These are phyloP conservation scores for Yarrowia galli DNA, from an alignment of 1,139 yeast species.

Conservation along the genomic window DNA sequence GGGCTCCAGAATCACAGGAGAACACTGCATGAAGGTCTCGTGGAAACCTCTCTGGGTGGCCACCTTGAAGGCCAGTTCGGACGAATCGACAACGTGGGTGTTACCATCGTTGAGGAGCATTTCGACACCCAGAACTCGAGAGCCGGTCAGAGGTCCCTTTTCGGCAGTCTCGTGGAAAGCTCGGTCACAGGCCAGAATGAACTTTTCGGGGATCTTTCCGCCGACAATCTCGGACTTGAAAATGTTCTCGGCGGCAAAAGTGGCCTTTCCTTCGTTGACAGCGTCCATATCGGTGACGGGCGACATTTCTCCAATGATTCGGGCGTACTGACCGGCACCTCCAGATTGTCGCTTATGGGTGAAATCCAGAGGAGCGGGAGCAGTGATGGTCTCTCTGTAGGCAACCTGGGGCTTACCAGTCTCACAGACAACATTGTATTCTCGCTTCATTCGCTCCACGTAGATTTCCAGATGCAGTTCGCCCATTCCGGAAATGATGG, in stretches of 20 bases:
- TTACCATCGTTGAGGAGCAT: slow-evolving; percentile 98
- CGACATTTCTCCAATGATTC: slow-evolving; percentile 86
- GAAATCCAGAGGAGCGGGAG: slow-evolving; percentile 81
- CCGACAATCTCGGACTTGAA: slow-evolving; percentile 92
- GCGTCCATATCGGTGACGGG: slow-evolving; percentile 60
- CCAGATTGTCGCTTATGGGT: slow-evolving; percentile 98
- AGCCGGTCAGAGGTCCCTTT: slow-evolving; percentile 97
- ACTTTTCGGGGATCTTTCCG: slow-evolving; percentile 96
- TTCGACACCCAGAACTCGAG: slow-evolving; percentile 86
- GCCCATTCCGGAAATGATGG: slow-evolving; percentile 98
- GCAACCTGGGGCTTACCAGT: slow-evolving; percentile 99
- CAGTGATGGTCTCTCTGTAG: slow-evolving; percentile 89
- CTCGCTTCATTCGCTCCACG: slow-evolving; percentile 97
- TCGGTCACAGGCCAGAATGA: slow-evolving; percentile 89
- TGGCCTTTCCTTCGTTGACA: slow-evolving; percentile 50
- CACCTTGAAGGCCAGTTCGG: slow-evolving; percentile 91
- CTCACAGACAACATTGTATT: slow-evolving; percentile 91
- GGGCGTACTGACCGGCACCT: slow-evolving; percentile 99
- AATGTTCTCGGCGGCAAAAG: slow-evolving; percentile 54
- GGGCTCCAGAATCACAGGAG: slow-evolving; percentile 93
- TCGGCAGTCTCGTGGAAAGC: slow-evolving; percentile 96
- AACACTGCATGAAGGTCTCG: slow-evolving; percentile 83
- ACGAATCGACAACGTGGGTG: slow-evolving; percentile 95
- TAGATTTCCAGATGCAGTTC: slow-evolving; percentile 96
- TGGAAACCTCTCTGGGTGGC: slow-evolving; percentile 93